Evolutionary conservation across 2,329 filamentous ascomycete genomes (phyloP).

Genomic region (Verticillium zaregamsianum): DNA sequence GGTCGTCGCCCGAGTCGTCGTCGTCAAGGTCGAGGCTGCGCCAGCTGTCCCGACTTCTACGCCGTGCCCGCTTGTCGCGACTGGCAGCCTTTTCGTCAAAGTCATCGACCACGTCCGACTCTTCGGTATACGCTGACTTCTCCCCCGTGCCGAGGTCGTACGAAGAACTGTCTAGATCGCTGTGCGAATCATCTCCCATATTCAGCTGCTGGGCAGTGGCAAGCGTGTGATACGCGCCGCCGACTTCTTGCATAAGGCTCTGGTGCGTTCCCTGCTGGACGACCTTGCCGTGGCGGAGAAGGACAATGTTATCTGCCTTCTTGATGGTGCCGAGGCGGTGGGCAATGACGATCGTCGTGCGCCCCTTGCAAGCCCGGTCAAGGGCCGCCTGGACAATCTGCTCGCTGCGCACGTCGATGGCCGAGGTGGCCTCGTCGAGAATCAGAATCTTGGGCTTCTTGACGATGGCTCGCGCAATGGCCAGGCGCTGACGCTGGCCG

Average conservation of each 20-base stretch:
- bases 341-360: slow-evolving; percentile 19
- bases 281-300: slow-evolving; percentile 38
- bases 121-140: neutral
- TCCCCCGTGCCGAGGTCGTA: neutral
- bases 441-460: slow-evolving; percentile 58
- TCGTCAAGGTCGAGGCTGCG: neutral
- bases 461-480: slow-evolving; percentile 59
- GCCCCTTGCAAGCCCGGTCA: slow-evolving; percentile 10
- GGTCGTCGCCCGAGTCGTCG: neutral
- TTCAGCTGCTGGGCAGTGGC: slow-evolving; percentile 17
- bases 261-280: slow-evolving; percentile 31
- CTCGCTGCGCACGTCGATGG: slow-evolving; percentile 33
- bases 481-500: slow-evolving; percentile 58
- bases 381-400: slow-evolving; percentile 31
- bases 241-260: slow-evolving; percentile 11
- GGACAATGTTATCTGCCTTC: slow-evolving; percentile 30
- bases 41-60: neutral
- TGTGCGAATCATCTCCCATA: neutral
- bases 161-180: neutral
- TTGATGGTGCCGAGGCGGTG: slow-evolving; percentile 21
- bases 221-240: slow-evolving; percentile 17
- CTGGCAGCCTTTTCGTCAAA: neutral
- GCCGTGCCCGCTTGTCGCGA: neutral
- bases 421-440: slow-evolving; percentile 59
- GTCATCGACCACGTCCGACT: neutral